phyloP scores from a whole-genome alignment of 1,139 yeast genomes.

The Protomyces inouyei region DNA sequence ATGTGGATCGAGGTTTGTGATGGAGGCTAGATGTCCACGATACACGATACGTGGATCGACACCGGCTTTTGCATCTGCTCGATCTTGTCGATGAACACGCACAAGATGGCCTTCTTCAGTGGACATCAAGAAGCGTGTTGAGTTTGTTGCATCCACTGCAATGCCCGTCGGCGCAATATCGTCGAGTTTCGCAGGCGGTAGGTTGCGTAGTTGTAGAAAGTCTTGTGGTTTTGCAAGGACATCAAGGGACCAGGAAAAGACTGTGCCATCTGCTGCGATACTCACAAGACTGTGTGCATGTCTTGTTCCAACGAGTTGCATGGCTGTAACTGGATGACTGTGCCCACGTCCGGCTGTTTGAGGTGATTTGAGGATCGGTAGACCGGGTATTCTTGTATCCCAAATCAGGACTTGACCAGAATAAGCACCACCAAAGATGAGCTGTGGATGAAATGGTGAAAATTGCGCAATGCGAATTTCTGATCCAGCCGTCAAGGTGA shows the following conservation, averaged over 20 bases:
- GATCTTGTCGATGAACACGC: slow-evolving; percentile 43
- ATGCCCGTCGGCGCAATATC: slow-evolving; percentile 34
- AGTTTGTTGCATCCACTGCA: slow-evolving; percentile 39
- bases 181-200: slow-evolving; percentile 33
- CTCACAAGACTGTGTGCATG: slow-evolving; percentile 42
- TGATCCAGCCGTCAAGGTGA: slow-evolving; percentile 48
- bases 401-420: slow-evolving; percentile 49
- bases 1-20: slow-evolving; percentile 41
- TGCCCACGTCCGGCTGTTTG: slow-evolving; percentile 40
- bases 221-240: slow-evolving; percentile 44
- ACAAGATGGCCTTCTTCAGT: slow-evolving; percentile 50
- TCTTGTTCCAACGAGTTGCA: slow-evolving; percentile 41
- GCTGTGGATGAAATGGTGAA: slow-evolving; percentile 41
- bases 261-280: slow-evolving; percentile 47
- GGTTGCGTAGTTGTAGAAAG: slow-evolving; percentile 28
- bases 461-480: slow-evolving; percentile 44
- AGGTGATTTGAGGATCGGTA: slow-evolving; percentile 40
- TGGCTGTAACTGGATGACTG: slow-evolving; percentile 44
- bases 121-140: slow-evolving; percentile 45
- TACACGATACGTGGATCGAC: slow-evolving; percentile 37
- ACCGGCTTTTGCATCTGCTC: slow-evolving; percentile 40
- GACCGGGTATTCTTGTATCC: slow-evolving; percentile 42
- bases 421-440: slow-evolving; percentile 47
- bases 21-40: slow-evolving; percentile 42
- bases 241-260: slow-evolving; percentile 49